Percentiles rank a stretch among this genome's conserved stretches.
phyloP scores from a whole-genome alignment of 139 green algal genomes.

The Chlamydomonas asymmetrica region DNA sequence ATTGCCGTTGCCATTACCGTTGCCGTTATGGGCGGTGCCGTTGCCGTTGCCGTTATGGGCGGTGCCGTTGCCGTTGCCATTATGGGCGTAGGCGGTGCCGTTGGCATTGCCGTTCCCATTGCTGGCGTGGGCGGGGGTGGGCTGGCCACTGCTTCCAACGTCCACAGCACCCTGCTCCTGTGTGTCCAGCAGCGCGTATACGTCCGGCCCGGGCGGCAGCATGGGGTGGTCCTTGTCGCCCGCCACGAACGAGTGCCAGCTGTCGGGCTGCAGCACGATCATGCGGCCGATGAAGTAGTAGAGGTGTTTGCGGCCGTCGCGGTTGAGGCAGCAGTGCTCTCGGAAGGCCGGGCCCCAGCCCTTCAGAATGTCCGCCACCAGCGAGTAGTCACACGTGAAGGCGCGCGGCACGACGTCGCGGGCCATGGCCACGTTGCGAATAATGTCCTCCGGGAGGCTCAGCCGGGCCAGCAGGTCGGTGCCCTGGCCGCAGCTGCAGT shows the following conservation, averaged over 20 bases:
- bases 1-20: not conserved
- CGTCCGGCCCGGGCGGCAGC: slow-evolving; percentile 71
- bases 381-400: slow-evolving; percentile 96
- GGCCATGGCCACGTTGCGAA: slow-evolving; percentile 86
- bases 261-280: slow-evolving; percentile 87
- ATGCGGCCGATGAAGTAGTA: slow-evolving; percentile 72
- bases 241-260: slow-evolving; percentile 51
- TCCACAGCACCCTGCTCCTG: not conserved
- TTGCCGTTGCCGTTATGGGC: not conserved
- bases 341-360: slow-evolving; percentile 62
- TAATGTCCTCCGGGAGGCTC: slow-evolving; percentile 39
- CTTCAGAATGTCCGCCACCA: slow-evolving; percentile 77
- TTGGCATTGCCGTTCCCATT: not conserved
- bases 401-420: slow-evolving; percentile 95
- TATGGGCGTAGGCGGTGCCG: not conserved
- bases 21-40: not conserved
- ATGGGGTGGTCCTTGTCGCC: slow-evolving; percentile 73
- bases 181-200: slow-evolving; percentile 66
- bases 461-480: slow-evolving; percentile 41
- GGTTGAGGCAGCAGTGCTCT: slow-evolving; percentile 59
- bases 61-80: not conserved
- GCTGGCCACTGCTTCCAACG: not conserved
- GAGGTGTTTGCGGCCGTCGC: slow-evolving; percentile 48
- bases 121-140: not conserved
- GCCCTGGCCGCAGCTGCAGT: slow-evolving; percentile 19